Conservation (phyloP, 2,329 filamentous ascomycete genomes). For the Didymosphaeria variabile region DNA sequence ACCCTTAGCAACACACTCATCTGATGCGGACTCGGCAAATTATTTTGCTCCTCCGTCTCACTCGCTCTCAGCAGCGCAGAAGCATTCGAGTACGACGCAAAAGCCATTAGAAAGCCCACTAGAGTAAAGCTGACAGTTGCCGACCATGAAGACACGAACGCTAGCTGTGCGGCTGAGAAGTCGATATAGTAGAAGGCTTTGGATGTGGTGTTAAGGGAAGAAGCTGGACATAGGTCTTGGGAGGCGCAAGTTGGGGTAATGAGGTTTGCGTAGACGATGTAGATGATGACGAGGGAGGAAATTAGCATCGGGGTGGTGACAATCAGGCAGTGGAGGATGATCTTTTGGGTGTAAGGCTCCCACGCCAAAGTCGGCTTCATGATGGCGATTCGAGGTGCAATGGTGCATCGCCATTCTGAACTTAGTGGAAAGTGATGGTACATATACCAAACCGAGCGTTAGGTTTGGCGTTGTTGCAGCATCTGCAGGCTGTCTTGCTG, state of each 20-base stretch:
- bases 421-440: not conserved
- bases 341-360: slow-evolving; percentile 13
- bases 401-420: not conserved
- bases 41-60: slow-evolving; percentile 9
- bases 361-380: slow-evolving; percentile 2
- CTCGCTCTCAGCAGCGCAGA: slow-evolving; percentile 14
- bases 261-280: slow-evolving; percentile 17
- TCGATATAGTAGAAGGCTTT: slow-evolving; percentile 20
- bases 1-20: slow-evolving; percentile 21
- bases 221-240: slow-evolving; percentile 20
- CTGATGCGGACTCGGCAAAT: slow-evolving; percentile 21
- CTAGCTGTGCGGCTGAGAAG: slow-evolving; percentile 22
- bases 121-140: slow-evolving; percentile 26
- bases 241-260: slow-evolving; percentile 14
- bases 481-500: not conserved
- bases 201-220: slow-evolving; percentile 10
- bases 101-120: slow-evolving; percentile 21
- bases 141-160: slow-evolving; percentile 24
- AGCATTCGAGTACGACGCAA: slow-evolving; percentile 20
- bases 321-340: slow-evolving; percentile 17
- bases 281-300: slow-evolving; percentile 16
- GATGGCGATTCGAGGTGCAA: not conserved
- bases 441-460: not conserved
- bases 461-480: not conserved
- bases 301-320: slow-evolving; percentile 19